A percentile compares a stretch with the other conserved stretches of the same genome.
Conservation (phyloP, 2,329 filamentous ascomycete species). For the Trichoderma afroharzianum region DNA sequence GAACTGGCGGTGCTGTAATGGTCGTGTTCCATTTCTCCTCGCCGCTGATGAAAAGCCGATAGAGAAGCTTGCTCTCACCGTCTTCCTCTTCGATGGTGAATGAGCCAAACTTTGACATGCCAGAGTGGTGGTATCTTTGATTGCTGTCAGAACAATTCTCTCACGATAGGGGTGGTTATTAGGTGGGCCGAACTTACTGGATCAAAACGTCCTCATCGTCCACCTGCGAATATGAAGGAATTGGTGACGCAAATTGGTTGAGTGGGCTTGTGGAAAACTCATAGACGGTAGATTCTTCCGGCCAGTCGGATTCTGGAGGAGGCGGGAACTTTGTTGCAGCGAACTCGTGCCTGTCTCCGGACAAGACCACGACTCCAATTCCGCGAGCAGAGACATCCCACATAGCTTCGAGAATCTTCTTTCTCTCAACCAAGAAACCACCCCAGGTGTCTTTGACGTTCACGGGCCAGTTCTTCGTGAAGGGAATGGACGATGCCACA, state of each 20-base stretch:
- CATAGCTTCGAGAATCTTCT: conserved; percentile 79
- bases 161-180: background rate
- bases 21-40: conserved; percentile 69
- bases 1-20: conserved; percentile 41
- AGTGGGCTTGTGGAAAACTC: conserved; percentile 91
- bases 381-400: conserved; percentile 79
- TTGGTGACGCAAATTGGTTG: conserved; percentile 88
- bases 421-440: conserved; percentile 80
- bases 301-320: conserved; percentile 59
- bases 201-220: conserved; percentile 80
- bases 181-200: conserved; percentile 56
- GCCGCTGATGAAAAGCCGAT: conserved; percentile 79
- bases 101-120: conserved; percentile 80
- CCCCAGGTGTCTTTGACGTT: conserved; percentile 91
- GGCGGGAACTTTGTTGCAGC: conserved; percentile 77
- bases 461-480: conserved; percentile 96
- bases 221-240: conserved; percentile 76
- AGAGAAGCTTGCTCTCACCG: conserved; percentile 68
- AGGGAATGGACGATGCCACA: conserved; percentile 83
- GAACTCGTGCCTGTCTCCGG: conserved; percentile 95
- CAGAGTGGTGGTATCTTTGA: conserved; percentile 69
- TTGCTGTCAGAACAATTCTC: conserved; percentile 4
- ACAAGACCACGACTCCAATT: conserved; percentile 76
- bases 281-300: conserved; percentile 64
- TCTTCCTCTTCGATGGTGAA: conserved; percentile 67